phyloP scores from a whole-genome alignment of 2,329 filamentous ascomycete genomes.

The Ceratocystis cacaofunesta region DNA sequence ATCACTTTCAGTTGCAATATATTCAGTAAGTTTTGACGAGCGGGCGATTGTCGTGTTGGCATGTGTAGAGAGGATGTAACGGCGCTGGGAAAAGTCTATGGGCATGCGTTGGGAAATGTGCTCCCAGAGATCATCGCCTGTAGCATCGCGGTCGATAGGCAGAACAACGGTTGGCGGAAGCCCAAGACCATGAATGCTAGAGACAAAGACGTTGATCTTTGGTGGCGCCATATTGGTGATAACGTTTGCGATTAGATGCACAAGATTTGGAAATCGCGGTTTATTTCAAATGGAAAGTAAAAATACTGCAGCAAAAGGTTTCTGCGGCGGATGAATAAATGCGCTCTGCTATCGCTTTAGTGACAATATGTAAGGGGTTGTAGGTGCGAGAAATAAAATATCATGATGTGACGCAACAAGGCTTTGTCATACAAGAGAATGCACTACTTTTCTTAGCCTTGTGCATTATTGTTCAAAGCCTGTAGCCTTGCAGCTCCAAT shows the following conservation, averaged over 20 bases:
- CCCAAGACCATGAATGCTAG: slow-evolving; percentile 68
- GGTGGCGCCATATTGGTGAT: slow-evolving; percentile 34
- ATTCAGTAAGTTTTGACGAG: slow-evolving; percentile 42
- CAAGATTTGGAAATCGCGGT: neutral
- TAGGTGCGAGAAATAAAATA: neutral
- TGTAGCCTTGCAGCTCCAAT: neutral
- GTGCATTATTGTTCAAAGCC: neutral
- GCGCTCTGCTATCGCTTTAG: too few relatives aligned
- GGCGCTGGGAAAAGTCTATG: slow-evolving; percentile 28
- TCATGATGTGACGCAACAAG: neutral
- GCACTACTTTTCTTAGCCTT: neutral
- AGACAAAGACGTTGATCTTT: slow-evolving; percentile 67
- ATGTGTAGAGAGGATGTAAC: slow-evolving; percentile 67
- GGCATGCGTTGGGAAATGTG: slow-evolving; percentile 48
- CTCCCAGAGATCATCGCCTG: slow-evolving; percentile 51
- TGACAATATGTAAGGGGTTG: neutral
- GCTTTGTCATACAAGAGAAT: neutral
- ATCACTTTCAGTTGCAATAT: slow-evolving; percentile 43
- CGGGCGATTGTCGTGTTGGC: slow-evolving; percentile 55
- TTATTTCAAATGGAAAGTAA: neutral
- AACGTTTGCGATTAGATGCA: neutral
- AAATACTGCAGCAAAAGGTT: too few relatives aligned
- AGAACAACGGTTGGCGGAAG: slow-evolving; percentile 71
- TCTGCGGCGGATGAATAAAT: too few relatives aligned
- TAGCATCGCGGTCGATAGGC: slow-evolving; percentile 50